Percentiles rank a stretch among this genome's conserved stretches.
These are phyloP conservation scores for Citrus maxima DNA, from an alignment of 345 rosid genomes.

Conservation along the genomic window DNA sequence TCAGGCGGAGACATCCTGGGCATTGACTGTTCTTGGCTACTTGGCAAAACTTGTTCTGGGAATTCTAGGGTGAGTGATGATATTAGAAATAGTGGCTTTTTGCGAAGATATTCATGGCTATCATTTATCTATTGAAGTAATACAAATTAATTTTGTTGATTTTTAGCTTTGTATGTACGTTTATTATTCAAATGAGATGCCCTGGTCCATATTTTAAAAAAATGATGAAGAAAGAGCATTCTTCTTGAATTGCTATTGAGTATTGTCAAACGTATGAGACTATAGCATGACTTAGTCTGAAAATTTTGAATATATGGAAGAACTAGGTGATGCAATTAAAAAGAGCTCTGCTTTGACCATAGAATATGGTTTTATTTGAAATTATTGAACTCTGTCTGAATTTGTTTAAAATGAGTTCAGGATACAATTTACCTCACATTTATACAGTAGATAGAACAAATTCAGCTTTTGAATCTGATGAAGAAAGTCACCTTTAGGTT, in stretches of 20 bases:
- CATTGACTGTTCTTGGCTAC: slow-evolving; percentile 91
- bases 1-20: slow-evolving; percentile 99
- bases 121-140: neutral
- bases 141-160: neutral
- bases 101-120: neutral
- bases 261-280: neutral
- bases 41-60: slow-evolving; percentile 89
- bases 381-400: neutral
- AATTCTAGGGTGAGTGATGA: slow-evolving; percentile 67
- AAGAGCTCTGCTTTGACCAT: no score
- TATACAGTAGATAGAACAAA: neutral
- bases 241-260: neutral
- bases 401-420: neutral
- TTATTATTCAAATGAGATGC: neutral
- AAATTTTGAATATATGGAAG: neutral
- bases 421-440: no score
- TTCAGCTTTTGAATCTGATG: neutral
- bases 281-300: neutral
- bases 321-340: neutral
- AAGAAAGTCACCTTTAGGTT: neutral
- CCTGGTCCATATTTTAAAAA: neutral
- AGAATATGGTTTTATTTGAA: neutral
- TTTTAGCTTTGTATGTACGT: neutral
- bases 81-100: slow-evolving; percentile 3
- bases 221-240: neutral